Conservation (phyloP, 495 filamentous ascomycete genomes). For the Penicillium daleae region DNA sequence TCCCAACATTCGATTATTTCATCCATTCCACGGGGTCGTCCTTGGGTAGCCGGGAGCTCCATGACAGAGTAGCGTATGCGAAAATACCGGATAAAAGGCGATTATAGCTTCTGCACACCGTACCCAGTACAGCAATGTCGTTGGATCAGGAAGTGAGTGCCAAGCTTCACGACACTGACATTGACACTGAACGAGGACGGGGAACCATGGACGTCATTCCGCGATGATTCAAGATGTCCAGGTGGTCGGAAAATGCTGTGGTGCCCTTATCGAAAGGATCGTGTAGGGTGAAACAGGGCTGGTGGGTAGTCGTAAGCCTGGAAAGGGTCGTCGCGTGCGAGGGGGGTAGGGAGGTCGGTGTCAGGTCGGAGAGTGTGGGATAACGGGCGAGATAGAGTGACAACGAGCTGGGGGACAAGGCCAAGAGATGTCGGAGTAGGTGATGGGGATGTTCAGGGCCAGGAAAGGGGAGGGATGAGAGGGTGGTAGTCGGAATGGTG, state of each 20-base stretch:
- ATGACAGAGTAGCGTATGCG: conserved; percentile 34
- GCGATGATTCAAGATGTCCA: conserved; percentile 18
- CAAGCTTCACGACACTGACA: conserved; percentile 31
- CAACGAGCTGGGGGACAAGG: not conserved
- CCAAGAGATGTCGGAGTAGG: not conserved
- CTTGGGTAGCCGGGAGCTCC: conserved; percentile 61
- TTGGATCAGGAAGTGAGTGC: conserved; percentile 27
- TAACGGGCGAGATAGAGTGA: not conserved
- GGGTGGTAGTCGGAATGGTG: not conserved
- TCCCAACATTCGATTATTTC: conserved; percentile 84
- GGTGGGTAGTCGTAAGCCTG: not conserved
- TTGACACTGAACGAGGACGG: conserved; percentile 22
- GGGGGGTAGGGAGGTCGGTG: not conserved
- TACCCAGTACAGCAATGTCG: conserved; percentile 1
- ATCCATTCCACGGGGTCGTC: conserved; percentile 53
- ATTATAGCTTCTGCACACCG: not conserved
- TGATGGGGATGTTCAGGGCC: not conserved
- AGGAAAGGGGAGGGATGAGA: not conserved
- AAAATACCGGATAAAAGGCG: not conserved
- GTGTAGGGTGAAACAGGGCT: conserved; percentile 7
- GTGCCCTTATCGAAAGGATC: not conserved
- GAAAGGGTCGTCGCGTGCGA: not conserved
- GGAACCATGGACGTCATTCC: conserved; percentile 42
- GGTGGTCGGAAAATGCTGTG: not conserved
- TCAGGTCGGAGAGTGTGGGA: not conserved